Evolutionary conservation across 169 alveolate genomes (phyloP).

Genomic region (Eimeria brunetti): DNA sequence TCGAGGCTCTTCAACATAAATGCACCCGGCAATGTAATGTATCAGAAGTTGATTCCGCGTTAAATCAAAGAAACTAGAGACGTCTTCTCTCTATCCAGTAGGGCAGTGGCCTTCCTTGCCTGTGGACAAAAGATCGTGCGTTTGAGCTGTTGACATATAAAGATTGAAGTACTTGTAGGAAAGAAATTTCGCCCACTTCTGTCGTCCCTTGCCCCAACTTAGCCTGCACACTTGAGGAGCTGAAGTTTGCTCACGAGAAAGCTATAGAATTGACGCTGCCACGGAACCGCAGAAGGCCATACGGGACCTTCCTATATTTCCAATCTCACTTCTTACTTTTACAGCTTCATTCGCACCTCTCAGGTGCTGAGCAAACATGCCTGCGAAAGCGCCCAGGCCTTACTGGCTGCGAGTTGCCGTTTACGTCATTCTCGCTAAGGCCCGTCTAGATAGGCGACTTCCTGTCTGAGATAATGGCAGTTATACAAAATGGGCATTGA

Average conservation of each 20-base stretch:
- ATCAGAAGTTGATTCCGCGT: not conserved
- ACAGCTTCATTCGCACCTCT: not conserved
- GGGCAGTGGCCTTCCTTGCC: not conserved
- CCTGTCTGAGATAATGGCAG: not conserved
- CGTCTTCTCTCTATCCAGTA: not conserved
- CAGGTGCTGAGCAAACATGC: not conserved
- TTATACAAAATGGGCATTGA: not conserved
- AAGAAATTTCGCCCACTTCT: not conserved
- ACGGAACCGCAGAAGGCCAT: not conserved
- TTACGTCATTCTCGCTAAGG: not conserved
- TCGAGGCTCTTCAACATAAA: not conserved
- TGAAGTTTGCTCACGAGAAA: not conserved
- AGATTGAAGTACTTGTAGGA: not conserved
- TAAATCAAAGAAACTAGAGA: not conserved
- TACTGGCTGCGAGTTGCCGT: not conserved
- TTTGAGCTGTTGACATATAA: not conserved
- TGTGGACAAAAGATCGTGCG: not conserved
- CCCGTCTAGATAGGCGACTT: not conserved
- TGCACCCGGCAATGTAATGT: not conserved
- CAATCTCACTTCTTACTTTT: not conserved
- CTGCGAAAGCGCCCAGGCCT: not conserved
- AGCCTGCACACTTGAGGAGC: not conserved
- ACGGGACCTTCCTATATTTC: not conserved
- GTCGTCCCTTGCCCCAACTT: not conserved
- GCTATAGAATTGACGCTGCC: not conserved